Base-by-base conservation (phyloP, 768 basidiomycete genomes). In the Tulasnella sp. region DNA sequence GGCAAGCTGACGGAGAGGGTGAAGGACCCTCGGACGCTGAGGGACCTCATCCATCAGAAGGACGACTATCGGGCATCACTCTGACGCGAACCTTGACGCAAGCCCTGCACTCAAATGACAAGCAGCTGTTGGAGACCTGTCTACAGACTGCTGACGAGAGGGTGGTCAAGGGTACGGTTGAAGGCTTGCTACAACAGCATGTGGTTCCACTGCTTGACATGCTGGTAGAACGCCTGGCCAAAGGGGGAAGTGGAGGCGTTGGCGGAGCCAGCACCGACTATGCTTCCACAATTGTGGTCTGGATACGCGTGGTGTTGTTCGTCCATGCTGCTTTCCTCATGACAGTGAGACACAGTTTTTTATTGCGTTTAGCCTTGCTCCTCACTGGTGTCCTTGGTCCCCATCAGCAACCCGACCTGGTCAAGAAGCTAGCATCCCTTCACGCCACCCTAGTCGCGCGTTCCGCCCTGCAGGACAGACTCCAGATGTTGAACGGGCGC, bases 41-140 rank as follows among this genome's bases (percentile, higher is more conserved):
- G 59, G 34, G 47, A 47, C 41, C 36, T 17, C 67, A 64, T 37
- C 22, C 26, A 29, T 59, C 52, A 29, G 52, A 59, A 11, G 52
- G 52, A 3, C 26, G 52, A 32, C 68, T 75, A 62, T 92, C 95
- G 41, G 88, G 93, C 0, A 88, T 89, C 75, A 95, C 96, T 0
- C 85, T 98, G 73, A 93, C 96, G 34, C 89, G 94, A 71, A 95
- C 96, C 34, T 85, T 99, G 65, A 92, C 96, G 72, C 97, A 99
- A 81, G 96, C 97, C 0, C 81, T 99, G 34, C 97, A 99, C 79
- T 98, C 97, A 0, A 90, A 91, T 22, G 97, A 99, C 82, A 86
- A 91, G 2, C 87, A 87, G 11, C 82, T 98, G 41, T 82, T 98
- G 73, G 93, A 97, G 78, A 90, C 90, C 29, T 96, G 95, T 81